Conservation (phyloP, 1,139 yeast species). For the Kluyveromyces sp. region DNA sequence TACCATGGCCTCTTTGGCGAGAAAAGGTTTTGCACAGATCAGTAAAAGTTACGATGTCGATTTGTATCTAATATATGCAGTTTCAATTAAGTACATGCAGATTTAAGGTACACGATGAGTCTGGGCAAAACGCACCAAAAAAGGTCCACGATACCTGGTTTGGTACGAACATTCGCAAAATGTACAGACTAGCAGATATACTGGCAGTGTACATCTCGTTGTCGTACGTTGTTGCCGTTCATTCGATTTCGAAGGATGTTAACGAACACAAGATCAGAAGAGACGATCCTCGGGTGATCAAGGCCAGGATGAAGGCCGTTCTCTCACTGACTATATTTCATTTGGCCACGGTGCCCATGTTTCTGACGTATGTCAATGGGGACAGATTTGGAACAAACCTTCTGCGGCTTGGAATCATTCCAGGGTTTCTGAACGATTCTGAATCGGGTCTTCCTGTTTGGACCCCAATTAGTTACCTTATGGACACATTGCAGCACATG, state of each 20-base stretch:
- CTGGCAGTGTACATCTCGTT: slow-evolving; percentile 22
- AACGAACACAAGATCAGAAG: slow-evolving; percentile 32
- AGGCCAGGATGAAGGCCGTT: slow-evolving; percentile 32
- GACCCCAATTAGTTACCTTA: slow-evolving; percentile 16
- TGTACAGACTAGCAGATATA: slow-evolving; percentile 1
- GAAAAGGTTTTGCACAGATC: slow-evolving; percentile 36
- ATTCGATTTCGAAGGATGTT: slow-evolving; percentile 16
- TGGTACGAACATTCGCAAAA: no score
- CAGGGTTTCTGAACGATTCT: slow-evolving; percentile 20
- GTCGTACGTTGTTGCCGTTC: slow-evolving; percentile 26
- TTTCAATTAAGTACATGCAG: background rate
- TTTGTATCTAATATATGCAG: background rate
- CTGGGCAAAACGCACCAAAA: background rate
- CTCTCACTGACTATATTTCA: slow-evolving; percentile 23
- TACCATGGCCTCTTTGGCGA: slow-evolving; percentile 45
- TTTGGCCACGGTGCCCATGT: slow-evolving; percentile 29
- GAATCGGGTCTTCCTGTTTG: slow-evolving; percentile 10
- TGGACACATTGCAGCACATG: slow-evolving; percentile 29
- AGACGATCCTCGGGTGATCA: slow-evolving; percentile 41
- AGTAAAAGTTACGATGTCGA: background rate
- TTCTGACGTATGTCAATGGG: slow-evolving; percentile 9
- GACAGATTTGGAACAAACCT: slow-evolving; percentile 13
- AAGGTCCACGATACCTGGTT: no score
- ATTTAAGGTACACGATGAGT: background rate
- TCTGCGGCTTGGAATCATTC: slow-evolving; percentile 27